Base-by-base conservation (phyloP, 2,329 filamentous ascomycete species). In the Aureobasidium pullulans region DNA sequence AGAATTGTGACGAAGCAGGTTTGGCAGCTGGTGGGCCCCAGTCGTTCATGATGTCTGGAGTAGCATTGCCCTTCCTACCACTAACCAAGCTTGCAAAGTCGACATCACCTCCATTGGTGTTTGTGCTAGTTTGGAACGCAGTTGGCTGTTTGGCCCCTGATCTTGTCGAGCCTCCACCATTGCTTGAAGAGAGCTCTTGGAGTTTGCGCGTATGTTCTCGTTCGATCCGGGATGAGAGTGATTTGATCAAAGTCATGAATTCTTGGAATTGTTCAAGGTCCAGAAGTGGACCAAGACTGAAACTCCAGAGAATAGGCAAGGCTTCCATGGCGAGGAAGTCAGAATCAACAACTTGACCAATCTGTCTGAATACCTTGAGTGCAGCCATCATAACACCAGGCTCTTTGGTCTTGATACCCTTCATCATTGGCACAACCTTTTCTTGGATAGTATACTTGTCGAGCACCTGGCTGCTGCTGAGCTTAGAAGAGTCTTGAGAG, bases 361-460 rank as follows among this genome's bases (percentile, higher is more conserved):
- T 87, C 50, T 96, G 88, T 52, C 83, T 84, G 64, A 97, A 85
- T 1, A 96, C 90, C 59, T 86, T 87, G 36, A 97, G 78, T 0
- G 91, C 88, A 6, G 93, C 92, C 79, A 97, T 88, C 89, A 97
- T 97, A 9, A 99, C 94, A 7, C 91, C 92, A 0, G 94, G 94
- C 71, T 99, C 94, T 70, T 96, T 97, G 0, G 94, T 99, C 74
- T 96, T 97, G 76, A 99, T 97, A 1, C 81, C 91, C 68, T 89
- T 91, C 62, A 99, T 80, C 4, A 97, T 76, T 0, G 94, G 94
- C 0, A 97, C 83, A 36, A 99, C 89, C 76, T 96, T 97, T 71
- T 99, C 94, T 71, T 99, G 94, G 76, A 99, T 93, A 0, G 94
- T 97, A 69, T 94, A 97, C 72, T 97, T 97, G 76, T 99, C 94